These are phyloP conservation scores for Epichloe scottii DNA, from an alignment of 2,329 filamentous ascomycete species.

Conservation along the genomic window DNA sequence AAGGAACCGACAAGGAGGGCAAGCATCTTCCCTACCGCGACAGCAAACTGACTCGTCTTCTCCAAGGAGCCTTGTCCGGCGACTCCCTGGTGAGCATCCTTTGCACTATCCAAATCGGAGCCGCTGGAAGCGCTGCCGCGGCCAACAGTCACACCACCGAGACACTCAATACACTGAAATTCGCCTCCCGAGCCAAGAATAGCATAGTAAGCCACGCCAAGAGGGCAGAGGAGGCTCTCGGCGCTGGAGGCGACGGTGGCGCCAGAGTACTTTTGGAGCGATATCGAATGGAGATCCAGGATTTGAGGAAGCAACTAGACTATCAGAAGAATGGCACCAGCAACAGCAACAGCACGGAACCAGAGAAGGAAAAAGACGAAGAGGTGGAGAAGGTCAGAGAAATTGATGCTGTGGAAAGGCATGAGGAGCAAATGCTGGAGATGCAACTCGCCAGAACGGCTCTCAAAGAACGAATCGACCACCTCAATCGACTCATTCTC, in stretches of 20 bases:
- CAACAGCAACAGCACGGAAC: slow-evolving; percentile 40
- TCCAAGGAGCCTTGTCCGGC: slow-evolving; percentile 86
- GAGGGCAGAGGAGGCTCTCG: slow-evolving; percentile 79
- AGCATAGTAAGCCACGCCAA: slow-evolving; percentile 96
- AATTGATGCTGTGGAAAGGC: slow-evolving; percentile 70
- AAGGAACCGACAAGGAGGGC: slow-evolving; percentile 63
- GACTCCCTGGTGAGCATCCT: slow-evolving; percentile 94
- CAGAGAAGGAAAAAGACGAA: slow-evolving; percentile 47
- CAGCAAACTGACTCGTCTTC: slow-evolving; percentile 85
- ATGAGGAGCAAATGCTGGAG: slow-evolving; percentile 95
- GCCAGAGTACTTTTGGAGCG: slow-evolving; percentile 81
- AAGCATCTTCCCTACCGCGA: slow-evolving; percentile 95
- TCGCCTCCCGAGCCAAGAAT: slow-evolving; percentile 92
- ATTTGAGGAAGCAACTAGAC: slow-evolving; percentile 70
- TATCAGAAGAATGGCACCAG: slow-evolving; percentile 59
- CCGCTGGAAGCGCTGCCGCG: slow-evolving; percentile 56
- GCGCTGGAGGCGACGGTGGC: slow-evolving; percentile 68
- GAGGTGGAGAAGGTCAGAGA: slow-evolving; percentile 63
- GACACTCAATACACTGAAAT: slow-evolving; percentile 92
- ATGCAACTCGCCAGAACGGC: slow-evolving; percentile 96
- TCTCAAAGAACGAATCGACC: slow-evolving; percentile 92
- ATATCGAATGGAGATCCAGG: slow-evolving; percentile 85
- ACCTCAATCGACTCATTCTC: slow-evolving; percentile 86
- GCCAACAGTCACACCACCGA: slow-evolving; percentile 69
- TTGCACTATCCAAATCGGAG: slow-evolving; percentile 88